Percentiles rank a stretch among this genome's conserved stretches.
phyloP scores from a whole-genome alignment of 768 basidiomycete species.

The Leccinum sublutescens region DNA sequence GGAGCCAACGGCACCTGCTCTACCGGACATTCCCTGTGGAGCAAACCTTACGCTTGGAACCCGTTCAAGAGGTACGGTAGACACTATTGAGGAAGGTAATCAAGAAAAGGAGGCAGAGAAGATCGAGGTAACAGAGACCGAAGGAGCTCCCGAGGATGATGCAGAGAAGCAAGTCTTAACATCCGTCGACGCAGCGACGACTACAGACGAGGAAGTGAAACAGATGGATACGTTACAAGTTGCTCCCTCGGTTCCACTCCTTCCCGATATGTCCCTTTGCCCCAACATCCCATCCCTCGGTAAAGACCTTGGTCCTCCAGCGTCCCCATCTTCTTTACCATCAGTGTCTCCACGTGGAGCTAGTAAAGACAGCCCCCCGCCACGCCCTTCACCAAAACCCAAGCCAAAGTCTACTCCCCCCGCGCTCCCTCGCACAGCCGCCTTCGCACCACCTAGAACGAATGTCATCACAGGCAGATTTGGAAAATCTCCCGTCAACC shows the following conservation, averaged over 20 bases:
- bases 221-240: neutral
- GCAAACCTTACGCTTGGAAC: conserved; percentile 19
- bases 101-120: conserved; percentile 9
- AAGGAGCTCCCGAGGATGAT: neutral
- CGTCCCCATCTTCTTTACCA: neutral
- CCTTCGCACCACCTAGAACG: conserved; percentile 18
- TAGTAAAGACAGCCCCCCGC: conserved; percentile 19
- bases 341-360: conserved; percentile 4
- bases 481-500: conserved; percentile 23
- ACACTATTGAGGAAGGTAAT: conserved; percentile 10
- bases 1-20: conserved; percentile 8
- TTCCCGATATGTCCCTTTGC: conserved; percentile 14
- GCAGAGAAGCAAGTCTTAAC: neutral
- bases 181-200: neutral
- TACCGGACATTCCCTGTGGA: conserved; percentile 20
- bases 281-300: conserved; percentile 11
- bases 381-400: conserved; percentile 24
- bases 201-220: neutral
- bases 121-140: neutral
- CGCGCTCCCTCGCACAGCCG: neutral
- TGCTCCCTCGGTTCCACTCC: conserved; percentile 6
- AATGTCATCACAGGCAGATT: conserved; percentile 23
- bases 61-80: conserved; percentile 4
- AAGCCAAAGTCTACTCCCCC: conserved; percentile 19
- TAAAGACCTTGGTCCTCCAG: conserved; percentile 11